These are phyloP conservation scores for Candida namnaoensis DNA, from an alignment of 805 yeast genomes.

Conservation along the genomic window DNA sequence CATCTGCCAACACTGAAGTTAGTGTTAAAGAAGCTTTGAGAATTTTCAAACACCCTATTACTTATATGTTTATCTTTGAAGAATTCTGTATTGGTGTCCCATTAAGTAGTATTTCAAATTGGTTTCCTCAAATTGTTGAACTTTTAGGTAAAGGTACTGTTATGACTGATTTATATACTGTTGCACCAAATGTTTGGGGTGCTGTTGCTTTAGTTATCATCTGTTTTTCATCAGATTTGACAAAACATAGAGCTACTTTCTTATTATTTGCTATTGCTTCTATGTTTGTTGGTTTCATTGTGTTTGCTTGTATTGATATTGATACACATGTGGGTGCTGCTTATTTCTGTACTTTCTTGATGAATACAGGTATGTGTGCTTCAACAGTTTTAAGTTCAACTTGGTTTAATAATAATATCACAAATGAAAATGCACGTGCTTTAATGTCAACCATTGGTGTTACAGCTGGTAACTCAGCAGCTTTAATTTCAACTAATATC, in stretches of 20 bases:
- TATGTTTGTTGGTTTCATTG: conserved; percentile 37
- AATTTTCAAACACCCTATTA: conserved; percentile 36
- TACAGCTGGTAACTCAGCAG: conserved; percentile 50
- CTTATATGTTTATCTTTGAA: conserved; percentile 33
- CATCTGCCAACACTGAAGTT: conserved; percentile 25
- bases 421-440: conserved; percentile 35
- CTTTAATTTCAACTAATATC: conserved; percentile 43
- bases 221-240: conserved; percentile 32
- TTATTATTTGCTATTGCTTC: conserved; percentile 28
- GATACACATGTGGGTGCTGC: conserved; percentile 28
- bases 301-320: conserved; percentile 36
- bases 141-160: conserved; percentile 30
- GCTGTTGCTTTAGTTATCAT: conserved; percentile 31
- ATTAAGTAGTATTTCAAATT: conserved; percentile 34
- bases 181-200: conserved; percentile 42
- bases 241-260: conserved; percentile 28
- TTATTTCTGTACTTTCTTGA: conserved; percentile 33
- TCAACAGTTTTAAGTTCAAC: conserved; percentile 41
- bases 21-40: conserved; percentile 31
- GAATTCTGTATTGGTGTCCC: conserved; percentile 42
- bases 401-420: conserved; percentile 42
- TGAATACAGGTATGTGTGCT: conserved; percentile 41
- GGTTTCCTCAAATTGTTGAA: conserved; percentile 38
- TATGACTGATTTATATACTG: conserved; percentile 32
- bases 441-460: conserved; percentile 40